Percentiles rank a stretch among this genome's conserved stretches.
Evolutionary conservation across 257 asterid species (phyloP).

Genomic region (Nicotiana obtusifolia): DNA sequence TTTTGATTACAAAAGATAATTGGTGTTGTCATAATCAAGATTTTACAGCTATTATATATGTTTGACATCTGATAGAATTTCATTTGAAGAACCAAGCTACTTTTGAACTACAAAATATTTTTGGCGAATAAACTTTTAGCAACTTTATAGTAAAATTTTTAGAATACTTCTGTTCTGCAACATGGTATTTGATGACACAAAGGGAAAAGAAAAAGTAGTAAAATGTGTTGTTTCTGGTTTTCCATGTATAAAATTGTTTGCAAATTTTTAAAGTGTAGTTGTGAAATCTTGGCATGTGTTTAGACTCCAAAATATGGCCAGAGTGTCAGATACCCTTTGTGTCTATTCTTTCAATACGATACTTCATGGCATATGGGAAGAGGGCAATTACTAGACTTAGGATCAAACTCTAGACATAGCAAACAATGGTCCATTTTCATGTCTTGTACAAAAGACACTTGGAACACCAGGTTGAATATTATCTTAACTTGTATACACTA

Average conservation of each 20-base stretch:
- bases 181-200: no score
- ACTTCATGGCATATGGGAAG: background rate
- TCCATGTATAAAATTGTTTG: background rate
- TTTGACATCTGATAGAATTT: no score
- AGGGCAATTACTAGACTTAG: conserved; percentile 15
- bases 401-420: conserved; percentile 7
- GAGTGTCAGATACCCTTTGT: conserved; percentile 1
- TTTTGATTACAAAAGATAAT: no score
- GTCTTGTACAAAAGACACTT: background rate
- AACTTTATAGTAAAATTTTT: no score
- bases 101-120: no score
- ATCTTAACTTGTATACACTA: no score
- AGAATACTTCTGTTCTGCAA: no score
- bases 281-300: background rate
- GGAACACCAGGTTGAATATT: background rate
- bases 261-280: background rate
- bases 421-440: conserved; percentile 8
- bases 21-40: no score
- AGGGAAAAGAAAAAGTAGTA: background rate
- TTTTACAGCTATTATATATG: no score
- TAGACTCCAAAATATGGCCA: background rate
- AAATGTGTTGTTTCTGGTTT: background rate
- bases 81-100: no score
- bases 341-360: conserved; percentile 6
- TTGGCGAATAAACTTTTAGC: no score